Base-by-base conservation (phyloP, 768 basidiomycete species). In the Austroboletus festivus region DNA sequence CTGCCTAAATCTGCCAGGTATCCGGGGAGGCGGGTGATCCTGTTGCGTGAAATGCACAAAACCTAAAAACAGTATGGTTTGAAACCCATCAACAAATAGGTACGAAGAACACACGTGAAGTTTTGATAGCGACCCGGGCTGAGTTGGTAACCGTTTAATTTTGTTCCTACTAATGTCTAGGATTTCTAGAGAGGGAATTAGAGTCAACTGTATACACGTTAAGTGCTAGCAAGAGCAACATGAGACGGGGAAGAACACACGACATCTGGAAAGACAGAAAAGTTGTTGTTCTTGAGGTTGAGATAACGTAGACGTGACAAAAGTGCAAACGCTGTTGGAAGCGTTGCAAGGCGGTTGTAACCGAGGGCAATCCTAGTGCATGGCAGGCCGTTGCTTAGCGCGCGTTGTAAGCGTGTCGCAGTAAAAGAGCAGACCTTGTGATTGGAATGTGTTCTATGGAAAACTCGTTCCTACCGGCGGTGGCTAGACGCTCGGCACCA, bases 141-240 rank as follows among this genome's bases (percentile, higher is more conserved):
- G 77, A 4, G 79, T 69, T 11, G 96, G 96, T 19, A 98, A 72
- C 42, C 75, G 72, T 63, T 79, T 84, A 57, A 99, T 81, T 69
- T 85, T 90, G 71, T 99, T 99, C 55, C 89, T 83, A 55, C 91
- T 93, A 37, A 99, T 78, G 67, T 99, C 96, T 54, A 99, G 73
- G 50, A 93, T 95, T 69, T 99, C 95, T 46, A 99, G 76, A 6
- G 86, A 85, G 3, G 86, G 82, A 72, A 98, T 83, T 16, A 81
- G 71, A 38, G 89, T 91, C 38, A 96, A 75, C 93, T 95, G 56
- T 12, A 38, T 28, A 19, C 26, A 18, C 19, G 46, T 68, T 26
- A 61, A 55, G 38, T 4, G 21, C 11, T 12, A 23, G 20, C 15
- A 47, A 34, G 28, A 21, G 40, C 19, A 46, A 48, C 34, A 53